phyloP scores from a whole-genome alignment of 768 basidiomycete genomes.

The Leucocoprinus birnbaumii region DNA sequence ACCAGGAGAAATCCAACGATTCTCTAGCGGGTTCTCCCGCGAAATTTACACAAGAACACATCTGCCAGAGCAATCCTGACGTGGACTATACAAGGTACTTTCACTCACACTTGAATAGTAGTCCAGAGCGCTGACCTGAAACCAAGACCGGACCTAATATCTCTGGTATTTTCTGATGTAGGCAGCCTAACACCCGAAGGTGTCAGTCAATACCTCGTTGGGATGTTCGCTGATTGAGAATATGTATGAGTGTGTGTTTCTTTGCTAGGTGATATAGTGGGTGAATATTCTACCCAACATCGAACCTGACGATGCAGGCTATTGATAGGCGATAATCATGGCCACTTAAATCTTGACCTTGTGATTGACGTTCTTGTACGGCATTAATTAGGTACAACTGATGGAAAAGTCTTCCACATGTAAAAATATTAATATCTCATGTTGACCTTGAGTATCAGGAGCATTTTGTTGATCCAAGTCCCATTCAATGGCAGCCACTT shows the following conservation, averaged over 20 bases:
- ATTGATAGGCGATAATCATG: conserved; percentile 5
- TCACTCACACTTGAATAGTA: background rate
- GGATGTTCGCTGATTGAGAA: conserved; percentile 78
- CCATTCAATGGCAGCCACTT: background rate
- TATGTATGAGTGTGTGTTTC: background rate
- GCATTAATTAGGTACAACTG: conserved; percentile 7
- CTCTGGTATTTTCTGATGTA: conserved; percentile 91
- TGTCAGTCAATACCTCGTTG: conserved; percentile 93
- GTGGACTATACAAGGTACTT: conserved; percentile 89
- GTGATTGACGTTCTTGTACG: background rate
- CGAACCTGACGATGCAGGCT: background rate
- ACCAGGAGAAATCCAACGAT: background rate
- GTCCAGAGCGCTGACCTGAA: conserved; percentile 13
- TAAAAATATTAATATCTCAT: conserved; percentile 11
- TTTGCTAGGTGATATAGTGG: background rate
- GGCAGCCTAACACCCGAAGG: conserved; percentile 91
- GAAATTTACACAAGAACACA: conserved; percentile 80
- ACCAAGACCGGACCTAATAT: conserved; percentile 86
- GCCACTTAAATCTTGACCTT: background rate
- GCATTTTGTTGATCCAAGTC: background rate
- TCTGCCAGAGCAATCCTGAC: conserved; percentile 79
- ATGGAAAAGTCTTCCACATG: conserved; percentile 8
- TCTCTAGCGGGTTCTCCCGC: conserved; percentile 22
- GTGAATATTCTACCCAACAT: background rate
- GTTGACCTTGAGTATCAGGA: background rate